phyloP scores from a whole-genome alignment of 805 yeast species.

The Priceomyces fermenticarens region DNA sequence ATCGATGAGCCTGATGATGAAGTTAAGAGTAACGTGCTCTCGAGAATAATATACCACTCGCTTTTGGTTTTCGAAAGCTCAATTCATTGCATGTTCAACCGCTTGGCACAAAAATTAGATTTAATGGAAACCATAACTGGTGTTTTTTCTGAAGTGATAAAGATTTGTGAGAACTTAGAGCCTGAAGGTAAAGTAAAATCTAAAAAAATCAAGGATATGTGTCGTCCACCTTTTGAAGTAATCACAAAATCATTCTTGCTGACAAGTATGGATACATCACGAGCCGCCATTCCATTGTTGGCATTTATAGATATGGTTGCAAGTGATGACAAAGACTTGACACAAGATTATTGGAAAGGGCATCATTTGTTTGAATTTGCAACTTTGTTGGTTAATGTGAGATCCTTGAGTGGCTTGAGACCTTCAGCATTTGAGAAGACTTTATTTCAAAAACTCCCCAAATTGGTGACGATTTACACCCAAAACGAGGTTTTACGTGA shows the following conservation, averaged over 20 bases:
- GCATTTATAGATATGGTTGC: constrained; percentile 48
- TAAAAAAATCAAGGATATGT: constrained; percentile 40
- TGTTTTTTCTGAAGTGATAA: constrained; percentile 54
- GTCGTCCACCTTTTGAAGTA: constrained; percentile 48
- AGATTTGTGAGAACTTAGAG: constrained; percentile 54
- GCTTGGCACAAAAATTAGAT: constrained; percentile 54
- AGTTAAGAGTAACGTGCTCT: constrained; percentile 51
- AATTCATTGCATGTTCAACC: constrained; percentile 62
- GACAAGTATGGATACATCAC: constrained; percentile 44
- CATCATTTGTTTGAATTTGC: constrained; percentile 46
- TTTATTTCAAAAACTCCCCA: constrained; percentile 54
- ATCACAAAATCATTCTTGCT: constrained; percentile 58
- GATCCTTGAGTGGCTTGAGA: constrained; percentile 45
- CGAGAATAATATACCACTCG: constrained; percentile 52
- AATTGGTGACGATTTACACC: constrained; percentile 57
- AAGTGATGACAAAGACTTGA: constrained; percentile 31
- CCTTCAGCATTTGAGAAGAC: constrained; percentile 67
- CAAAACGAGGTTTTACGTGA: constrained; percentile 46
- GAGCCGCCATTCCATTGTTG: constrained; percentile 55
- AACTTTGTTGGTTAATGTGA: constrained; percentile 51
- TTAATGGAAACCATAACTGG: constrained; percentile 56
- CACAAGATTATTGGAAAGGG: constrained; percentile 47
- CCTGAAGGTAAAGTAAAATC: constrained; percentile 37
- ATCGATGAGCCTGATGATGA: constrained; percentile 24
- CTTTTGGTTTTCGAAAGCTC: constrained; percentile 75